Base-by-base conservation (phyloP, 2,329 filamentous ascomycete genomes). In the Trichophyton simii region DNA sequence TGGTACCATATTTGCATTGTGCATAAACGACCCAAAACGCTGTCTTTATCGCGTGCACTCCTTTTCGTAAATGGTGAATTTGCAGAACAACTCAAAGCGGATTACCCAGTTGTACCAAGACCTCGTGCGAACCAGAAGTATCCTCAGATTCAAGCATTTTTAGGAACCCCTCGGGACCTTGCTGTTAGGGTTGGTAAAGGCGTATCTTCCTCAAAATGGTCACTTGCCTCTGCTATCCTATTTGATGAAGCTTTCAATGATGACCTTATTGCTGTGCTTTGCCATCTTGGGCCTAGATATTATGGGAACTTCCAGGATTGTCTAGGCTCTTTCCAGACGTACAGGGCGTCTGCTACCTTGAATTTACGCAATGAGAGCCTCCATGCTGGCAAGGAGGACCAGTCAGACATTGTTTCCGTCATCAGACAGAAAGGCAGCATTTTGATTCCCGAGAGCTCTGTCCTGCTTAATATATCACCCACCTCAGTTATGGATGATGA, bases 221-320 rank as follows among this genome's bases (percentile, higher is more conserved):
- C 91, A 5, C 77, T 99, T 61, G 91, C 91, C 28, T 91, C 89
- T 57, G 91, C 91, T 0, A 89, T 96, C 72, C 78, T 99, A 3
- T 91, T 96, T 64, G 87, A 92, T 62, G 89, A 96, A 63, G 83
- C 86, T 0, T 78, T 96, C 41, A 96, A 90, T 63, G 92, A 97
- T 70, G 94, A 99, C 72, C 83, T 95, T 63, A 80, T 99, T 61
- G 87, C 92, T 11, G 94, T 99, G 0, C 89, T 96, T 68, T 89
- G 87, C 71, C 88, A 91, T 58, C 84, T 99, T 18, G 92, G 94
- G 0, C 88, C 91, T 25, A 85, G 90, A 57, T 99, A 99, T 68
- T 87, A 90, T 69, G 94, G 94, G 15, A 99, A 99, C 71, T 96
- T 95, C 67, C 94, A 99, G 74, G 94, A 99, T 70, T 94, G 90